Percentiles rank a stretch among this genome's conserved stretches.
Evolutionary conservation across 768 basidiomycete species (phyloP).

Genomic region (Termitomyces sp.): DNA sequence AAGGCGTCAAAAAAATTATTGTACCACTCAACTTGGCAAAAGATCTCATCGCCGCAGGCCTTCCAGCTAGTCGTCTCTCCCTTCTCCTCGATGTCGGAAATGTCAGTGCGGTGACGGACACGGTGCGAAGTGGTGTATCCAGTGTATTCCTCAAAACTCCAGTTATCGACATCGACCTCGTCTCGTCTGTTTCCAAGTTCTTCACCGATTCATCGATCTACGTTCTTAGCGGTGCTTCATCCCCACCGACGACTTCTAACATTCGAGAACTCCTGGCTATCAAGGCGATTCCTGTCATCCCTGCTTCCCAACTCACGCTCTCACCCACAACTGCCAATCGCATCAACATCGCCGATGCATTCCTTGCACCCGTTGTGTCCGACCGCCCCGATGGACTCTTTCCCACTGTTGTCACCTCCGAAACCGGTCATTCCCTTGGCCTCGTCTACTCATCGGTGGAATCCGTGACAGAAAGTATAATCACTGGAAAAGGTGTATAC

Average conservation of each 20-base stretch:
- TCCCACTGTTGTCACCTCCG: constrained; percentile 85
- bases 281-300: constrained; percentile 65
- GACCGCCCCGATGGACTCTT: constrained; percentile 91
- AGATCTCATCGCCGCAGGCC: constrained; percentile 50
- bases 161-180: constrained; percentile 66
- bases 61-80: constrained; percentile 69
- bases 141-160: constrained; percentile 77
- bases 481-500: constrained; percentile 88
- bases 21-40: constrained; percentile 62
- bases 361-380: constrained; percentile 74
- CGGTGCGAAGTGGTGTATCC: constrained; percentile 64
- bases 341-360: constrained; percentile 78
- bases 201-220: constrained; percentile 59
- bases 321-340: constrained; percentile 44
- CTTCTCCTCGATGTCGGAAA: constrained; percentile 72
- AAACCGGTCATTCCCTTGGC: constrained; percentile 75
- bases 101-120: constrained; percentile 71
- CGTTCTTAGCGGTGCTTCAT: constrained; percentile 45
- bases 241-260: constrained; percentile 48
- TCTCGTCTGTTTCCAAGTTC: constrained; percentile 72
- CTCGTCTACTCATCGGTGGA: constrained; percentile 92
- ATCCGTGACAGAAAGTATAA: constrained; percentile 82
- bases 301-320: constrained; percentile 64
- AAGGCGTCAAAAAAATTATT: constrained; percentile 76
- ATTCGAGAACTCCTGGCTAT: constrained; percentile 57